Evolutionary conservation across 73 alveolate species (phyloP).

Genomic region (Tetrahymena malaccensis): DNA sequence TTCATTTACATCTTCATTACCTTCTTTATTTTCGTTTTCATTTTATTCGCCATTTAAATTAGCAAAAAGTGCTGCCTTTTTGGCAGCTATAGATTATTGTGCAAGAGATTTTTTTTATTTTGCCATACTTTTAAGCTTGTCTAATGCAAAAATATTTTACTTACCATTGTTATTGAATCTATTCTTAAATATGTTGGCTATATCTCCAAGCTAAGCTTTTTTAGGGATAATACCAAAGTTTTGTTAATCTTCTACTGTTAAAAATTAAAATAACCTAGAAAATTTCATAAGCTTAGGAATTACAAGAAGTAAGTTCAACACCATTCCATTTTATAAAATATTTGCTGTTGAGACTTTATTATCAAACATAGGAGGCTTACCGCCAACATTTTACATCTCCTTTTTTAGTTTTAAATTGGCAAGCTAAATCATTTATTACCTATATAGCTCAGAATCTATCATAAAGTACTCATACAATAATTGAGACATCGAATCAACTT

Average conservation of each 20-base stretch:
- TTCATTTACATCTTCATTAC: background rate
- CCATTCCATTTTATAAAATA: background rate
- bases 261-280: background rate
- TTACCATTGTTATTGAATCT: background rate
- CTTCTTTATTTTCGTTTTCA: background rate
- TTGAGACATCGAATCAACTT: conserved; percentile 26
- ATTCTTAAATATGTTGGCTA: background rate
- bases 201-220: background rate
- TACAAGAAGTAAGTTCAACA: background rate
- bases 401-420: background rate
- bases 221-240: background rate
- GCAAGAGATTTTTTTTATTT: background rate
- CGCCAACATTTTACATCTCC: background rate
- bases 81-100: background rate
- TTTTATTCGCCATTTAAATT: background rate
- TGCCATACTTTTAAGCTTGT: background rate
- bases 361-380: background rate
- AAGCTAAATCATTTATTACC: background rate
- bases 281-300: background rate
- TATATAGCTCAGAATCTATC: background rate
- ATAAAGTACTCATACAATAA: background rate
- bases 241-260: background rate
- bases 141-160: background rate
- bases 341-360: background rate
- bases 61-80: background rate